Evolutionary conservation across 1,284 basidiomycete species (phyloP), one percentile per base, ranked within the genome.

Genomic region (Exobasidium cylindrosporum): DNA sequence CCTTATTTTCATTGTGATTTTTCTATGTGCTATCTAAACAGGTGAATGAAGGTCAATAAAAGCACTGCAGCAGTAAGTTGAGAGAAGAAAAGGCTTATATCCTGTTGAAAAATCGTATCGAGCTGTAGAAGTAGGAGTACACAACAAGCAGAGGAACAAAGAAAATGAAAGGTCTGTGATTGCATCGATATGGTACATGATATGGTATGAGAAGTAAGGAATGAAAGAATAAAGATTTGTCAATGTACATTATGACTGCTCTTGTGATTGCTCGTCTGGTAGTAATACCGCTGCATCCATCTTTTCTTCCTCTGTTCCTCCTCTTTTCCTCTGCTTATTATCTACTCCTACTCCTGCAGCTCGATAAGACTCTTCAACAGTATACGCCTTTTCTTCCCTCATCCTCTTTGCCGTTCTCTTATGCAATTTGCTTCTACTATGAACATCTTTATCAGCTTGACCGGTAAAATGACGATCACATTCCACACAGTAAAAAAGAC

Each of bases 401-500:
- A 77, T 69, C 62, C 68, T 70, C 61, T 79, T 79, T 10, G 68
- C 74, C 17, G 43, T 67, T 40, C 78, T 67, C 63, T 80, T 80
- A 63, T 80, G 78, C 52, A 69, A 64, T 62, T 80, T 80, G 59
- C 71, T 73, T 5, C 63, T 59, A 30, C 69, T 61, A 62, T 80
- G 78, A 24, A 67, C 69, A 23, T 70, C 68, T 59, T 74, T 72
- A 29, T 77, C 73, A 61, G 72, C 72, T 28, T 67, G 63, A 40
- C 63, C 66, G 44, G 76, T 73, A 28, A 79, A 78, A 63, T 78
- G 66, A 13, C 78, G 72, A 52, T 79, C 78, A 65, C 78, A 79
- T 46, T 74, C 70, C 32, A 78, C 69, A 57, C 78, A 79, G 67
- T 79, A 78, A 63, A 78, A 78, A 26, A 75, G 71, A 40, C 78